These are phyloP conservation scores for Acanthamoeba triangularis DNA, from an alignment of 208 protist species.

Conservation along the genomic window DNA sequence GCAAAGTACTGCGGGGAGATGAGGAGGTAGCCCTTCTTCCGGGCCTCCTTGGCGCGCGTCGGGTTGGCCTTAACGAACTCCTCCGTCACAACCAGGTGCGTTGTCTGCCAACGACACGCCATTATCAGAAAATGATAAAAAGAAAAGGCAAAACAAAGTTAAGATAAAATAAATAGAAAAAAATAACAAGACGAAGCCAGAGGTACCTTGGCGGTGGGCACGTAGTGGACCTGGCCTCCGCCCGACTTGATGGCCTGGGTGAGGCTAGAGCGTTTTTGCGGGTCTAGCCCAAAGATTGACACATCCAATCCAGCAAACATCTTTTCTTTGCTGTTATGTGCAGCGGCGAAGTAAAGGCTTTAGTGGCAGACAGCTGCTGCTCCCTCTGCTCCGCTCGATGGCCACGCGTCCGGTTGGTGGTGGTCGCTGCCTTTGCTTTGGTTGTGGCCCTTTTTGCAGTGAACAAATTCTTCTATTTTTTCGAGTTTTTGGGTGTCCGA, in stretches of 20 bases:
- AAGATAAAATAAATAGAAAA: not conserved
- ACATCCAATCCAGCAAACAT: conserved; percentile 55
- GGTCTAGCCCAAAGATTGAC: conserved; percentile 63
- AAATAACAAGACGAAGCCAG: not conserved
- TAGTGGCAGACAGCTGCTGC: not conserved
- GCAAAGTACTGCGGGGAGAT: conserved; percentile 4
- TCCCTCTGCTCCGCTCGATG: too few species aligned
- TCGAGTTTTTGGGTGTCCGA: not conserved
- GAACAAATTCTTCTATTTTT: conserved; percentile 17
- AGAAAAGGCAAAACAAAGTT: not conserved
- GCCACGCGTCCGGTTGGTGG: not conserved
- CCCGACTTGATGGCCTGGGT: not conserved
- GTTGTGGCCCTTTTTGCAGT: not conserved
- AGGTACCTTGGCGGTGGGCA: conserved; percentile 48
- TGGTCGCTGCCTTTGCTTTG: not conserved
- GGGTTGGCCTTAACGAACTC: conserved; percentile 37
- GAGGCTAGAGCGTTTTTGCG: conserved; percentile 50
- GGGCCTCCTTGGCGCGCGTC: conserved; percentile 10
- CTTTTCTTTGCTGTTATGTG: not conserved
- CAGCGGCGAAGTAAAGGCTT: not conserved
- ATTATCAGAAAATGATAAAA: not conserved
- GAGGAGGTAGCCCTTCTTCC: conserved; percentile 44
- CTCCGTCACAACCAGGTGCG: conserved; percentile 44
- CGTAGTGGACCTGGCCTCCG: conserved; percentile 58
- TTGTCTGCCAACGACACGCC: not conserved